These are phyloP conservation scores for Agrocybe praecox DNA, from an alignment of 768 basidiomycete genomes.

Conservation along the genomic window DNA sequence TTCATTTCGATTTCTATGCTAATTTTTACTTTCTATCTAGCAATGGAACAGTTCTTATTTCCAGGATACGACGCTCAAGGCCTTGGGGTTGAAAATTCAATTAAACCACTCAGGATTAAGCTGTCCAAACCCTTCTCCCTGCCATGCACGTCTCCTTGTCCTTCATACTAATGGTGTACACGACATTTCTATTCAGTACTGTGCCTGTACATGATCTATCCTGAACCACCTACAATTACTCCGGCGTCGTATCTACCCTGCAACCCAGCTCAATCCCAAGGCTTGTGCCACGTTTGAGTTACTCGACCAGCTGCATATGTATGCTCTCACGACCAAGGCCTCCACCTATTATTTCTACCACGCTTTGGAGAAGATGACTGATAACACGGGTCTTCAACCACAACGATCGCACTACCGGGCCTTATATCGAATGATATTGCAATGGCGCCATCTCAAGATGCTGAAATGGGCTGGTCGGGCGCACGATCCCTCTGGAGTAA, in stretches of 20 bases:
- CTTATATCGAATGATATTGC: constrained; percentile 7
- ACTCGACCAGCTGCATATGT: background rate
- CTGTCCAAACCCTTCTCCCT: background rate
- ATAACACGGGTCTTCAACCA: background rate
- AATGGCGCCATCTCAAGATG: constrained; percentile 28
- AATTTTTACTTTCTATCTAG: background rate
- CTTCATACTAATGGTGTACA: constrained; percentile 6
- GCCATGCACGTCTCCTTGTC: constrained; percentile 3
- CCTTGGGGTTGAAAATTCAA: constrained; percentile 3
- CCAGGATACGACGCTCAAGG: background rate
- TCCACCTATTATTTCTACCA: constrained; percentile 10
- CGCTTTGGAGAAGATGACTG: constrained; percentile 4
- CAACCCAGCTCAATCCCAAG: constrained; percentile 2
- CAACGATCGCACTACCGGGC: constrained; percentile 5
- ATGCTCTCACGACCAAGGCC: constrained; percentile 6
- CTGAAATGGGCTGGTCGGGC: constrained; percentile 26
- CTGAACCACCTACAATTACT: constrained; percentile 1
- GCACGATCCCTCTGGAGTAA: constrained; percentile 18
- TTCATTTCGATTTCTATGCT: background rate
- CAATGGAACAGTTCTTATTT: background rate
- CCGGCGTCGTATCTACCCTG: constrained; percentile 11
- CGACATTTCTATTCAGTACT: background rate
- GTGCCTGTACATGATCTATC: background rate
- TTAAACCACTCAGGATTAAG: constrained; percentile 2
- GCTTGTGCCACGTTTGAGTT: constrained; percentile 11